Evolutionary conservation across 306 rosid species (phyloP).

Genomic region (Vigna hirtella): DNA sequence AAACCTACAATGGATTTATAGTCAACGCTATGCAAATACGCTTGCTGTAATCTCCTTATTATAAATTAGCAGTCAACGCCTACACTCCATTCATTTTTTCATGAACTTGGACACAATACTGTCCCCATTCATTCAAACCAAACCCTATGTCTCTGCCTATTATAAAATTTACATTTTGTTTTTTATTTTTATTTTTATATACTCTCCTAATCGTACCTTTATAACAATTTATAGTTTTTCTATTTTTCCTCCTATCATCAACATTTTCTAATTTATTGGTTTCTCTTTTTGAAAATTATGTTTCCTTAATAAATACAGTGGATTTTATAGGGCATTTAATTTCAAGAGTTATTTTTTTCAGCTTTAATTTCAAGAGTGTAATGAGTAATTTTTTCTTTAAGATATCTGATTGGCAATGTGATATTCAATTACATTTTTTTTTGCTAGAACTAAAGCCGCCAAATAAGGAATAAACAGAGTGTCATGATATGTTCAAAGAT

Average conservation of each 20-base stretch:
- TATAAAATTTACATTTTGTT: not conserved
- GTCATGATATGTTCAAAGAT: too few species aligned
- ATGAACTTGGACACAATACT: conserved; percentile 46
- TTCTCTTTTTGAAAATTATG: not conserved
- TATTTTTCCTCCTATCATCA: not conserved
- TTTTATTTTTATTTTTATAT: too few species aligned
- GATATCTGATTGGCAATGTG: too few species aligned
- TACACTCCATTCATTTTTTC: not conserved
- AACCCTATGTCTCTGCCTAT: not conserved
- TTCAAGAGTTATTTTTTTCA: too few species aligned
- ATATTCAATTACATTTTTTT: too few species aligned
- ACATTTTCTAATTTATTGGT: not conserved
- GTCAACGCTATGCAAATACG: too few species aligned
- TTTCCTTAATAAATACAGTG: not conserved
- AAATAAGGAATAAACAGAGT: too few species aligned
- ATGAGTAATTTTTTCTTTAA: too few species aligned
- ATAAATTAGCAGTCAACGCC: not conserved
- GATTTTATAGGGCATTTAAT: not conserved
- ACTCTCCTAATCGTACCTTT: too few species aligned
- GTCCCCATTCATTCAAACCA: not conserved
- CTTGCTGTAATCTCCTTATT: not conserved
- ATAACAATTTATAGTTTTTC: too few species aligned
- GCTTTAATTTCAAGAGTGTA: not conserved
- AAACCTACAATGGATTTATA: not conserved
- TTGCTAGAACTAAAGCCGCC: too few species aligned